Evolutionary conservation across 2,329 filamentous ascomycete species (phyloP), one percentile per base, ranked within the genome.

Genomic region (Talaromyces sp.): DNA sequence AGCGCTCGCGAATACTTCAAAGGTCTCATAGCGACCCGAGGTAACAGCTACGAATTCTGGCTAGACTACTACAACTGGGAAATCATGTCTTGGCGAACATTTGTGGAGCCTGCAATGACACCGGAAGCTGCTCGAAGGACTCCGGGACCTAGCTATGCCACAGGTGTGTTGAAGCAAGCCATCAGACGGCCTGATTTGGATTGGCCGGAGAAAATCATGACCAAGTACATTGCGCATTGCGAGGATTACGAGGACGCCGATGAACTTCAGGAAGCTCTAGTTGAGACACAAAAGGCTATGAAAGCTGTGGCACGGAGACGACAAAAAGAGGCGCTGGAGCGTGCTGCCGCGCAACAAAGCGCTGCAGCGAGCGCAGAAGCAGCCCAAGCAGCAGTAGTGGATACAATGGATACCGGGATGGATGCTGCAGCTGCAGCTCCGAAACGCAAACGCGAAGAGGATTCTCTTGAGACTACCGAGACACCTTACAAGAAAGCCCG

Each of bases 31-130:
- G 81, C 86, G n/a, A 82, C 84, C 19, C 87, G 92, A 64, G 88
- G 88, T 35, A 87, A 92, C 70, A 93, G 88, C 70, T 93, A 93
- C 73, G 92, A 97, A 71, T 98, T 98, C 75, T 99, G 95, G 95
- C 84, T 93, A 63, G 88, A 89, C 50, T 97, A 92, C 77, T 97
- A 97, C 77, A 83, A 89, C 62, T 98, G 93, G 90, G 95, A 98
- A 78, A 89, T 98, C 83, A 84, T 90, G 65, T 79, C 84, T n/a
- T 88, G 86, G 84, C 82, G 83, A 65, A 85, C 83, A 67, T 83
- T 87, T 65, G 82, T 83, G 2, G 81, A 85, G 58, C 79, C 80
- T 10, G 84, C 84, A 60, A 77, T 78, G 35, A 82, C 83, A 16
- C 80, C 82, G 72, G 81, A 83, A 63, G 85, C 82, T 63, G 78